Base-by-base conservation (phyloP, 1,284 basidiomycete species). In the Tetrapyrgos nigripes region DNA sequence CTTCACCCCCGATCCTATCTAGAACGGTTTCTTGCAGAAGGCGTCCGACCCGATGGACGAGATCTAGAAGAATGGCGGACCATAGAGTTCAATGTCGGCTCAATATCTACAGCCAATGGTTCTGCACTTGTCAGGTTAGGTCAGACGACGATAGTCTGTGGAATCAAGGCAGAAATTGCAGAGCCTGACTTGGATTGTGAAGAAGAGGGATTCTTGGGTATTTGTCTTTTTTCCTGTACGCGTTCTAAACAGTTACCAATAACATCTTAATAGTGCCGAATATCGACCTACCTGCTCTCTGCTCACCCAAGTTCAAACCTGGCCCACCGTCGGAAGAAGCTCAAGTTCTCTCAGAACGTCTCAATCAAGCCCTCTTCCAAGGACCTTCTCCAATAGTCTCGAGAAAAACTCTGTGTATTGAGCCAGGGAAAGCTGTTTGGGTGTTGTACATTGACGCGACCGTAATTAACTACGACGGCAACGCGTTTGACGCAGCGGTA, bases 401-500 rank as follows among this genome's bases (percentile, higher is more conserved):
- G 0, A 81, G 88, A 1, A 72, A 81, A 0, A 85, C 88, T 1
- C 83, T 99, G 1, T 90, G 89, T 68, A 97, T 99, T 53, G 81
- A 91, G 19, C 83, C 86, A 0, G 88, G 87, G 3, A 92, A 91
- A 72, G 83, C 93, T 0, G 95, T 83, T 0, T 99, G 96, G 95
- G 89, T 91, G 24, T 80, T 99, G 17, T 98, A 98, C 73, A 83
- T 98, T 63, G 97, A 99, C 64, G 87, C 94, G 28, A 93, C 91
- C 4, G 98, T 96, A 74, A 92, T 99, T 67, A 98, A 97, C 76
- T 97, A 96, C 68, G 96, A 99, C 72, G 97, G 97, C 9, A 98
- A 98, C 69, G 91, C 86, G 1, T 93, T 97, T 63, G 97, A 99
- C 64, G 94, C 96, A 0, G 85, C 93, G 0, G 80, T 98, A 2